A percentile compares a stretch with the other conserved stretches of the same genome.
Conservation (phyloP, 768 basidiomycete genomes). For the Boletus pseudo-olivaceus region DNA sequence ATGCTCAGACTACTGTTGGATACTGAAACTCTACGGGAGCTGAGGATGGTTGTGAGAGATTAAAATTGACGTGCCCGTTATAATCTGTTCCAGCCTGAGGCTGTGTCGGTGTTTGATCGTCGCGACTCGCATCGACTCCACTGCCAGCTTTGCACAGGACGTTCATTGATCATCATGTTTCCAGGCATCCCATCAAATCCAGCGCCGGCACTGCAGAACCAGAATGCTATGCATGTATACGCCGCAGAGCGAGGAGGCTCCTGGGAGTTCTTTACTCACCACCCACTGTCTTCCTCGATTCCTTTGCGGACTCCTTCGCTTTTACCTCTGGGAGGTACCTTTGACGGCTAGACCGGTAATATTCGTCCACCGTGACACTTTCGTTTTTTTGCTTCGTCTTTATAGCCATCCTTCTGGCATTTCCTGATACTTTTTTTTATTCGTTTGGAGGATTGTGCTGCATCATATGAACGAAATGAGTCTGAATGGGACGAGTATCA, state of each 20-base stretch:
- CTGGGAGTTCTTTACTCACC: conserved; percentile 15
- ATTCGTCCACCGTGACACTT: background rate
- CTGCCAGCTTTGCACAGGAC: conserved; percentile 6
- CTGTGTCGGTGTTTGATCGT: conserved; percentile 21
- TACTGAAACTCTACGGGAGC: background rate
- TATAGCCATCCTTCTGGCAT: background rate
- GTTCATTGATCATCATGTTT: background rate
- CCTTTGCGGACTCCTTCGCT: conserved; percentile 35
- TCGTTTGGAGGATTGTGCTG: background rate
- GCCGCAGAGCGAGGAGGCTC: background rate
- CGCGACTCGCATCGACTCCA: background rate
- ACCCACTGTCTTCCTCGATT: conserved; percentile 17
- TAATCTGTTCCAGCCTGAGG: background rate
- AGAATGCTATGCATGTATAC: background rate
- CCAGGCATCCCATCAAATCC: conserved; percentile 3
- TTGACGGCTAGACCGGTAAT: conserved; percentile 24
- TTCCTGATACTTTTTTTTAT: background rate
- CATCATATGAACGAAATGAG: background rate
- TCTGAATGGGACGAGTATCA: conserved; percentile 1
- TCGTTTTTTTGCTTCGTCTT: conserved; percentile 4
- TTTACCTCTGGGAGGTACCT: conserved; percentile 30
- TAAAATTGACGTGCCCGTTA: background rate
- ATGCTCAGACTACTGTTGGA: background rate
- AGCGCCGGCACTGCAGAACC: background rate
- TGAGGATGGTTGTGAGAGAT: background rate